Conservation (phyloP, 306 rosid genomes). For the Lathyrus oleraceus region DNA sequence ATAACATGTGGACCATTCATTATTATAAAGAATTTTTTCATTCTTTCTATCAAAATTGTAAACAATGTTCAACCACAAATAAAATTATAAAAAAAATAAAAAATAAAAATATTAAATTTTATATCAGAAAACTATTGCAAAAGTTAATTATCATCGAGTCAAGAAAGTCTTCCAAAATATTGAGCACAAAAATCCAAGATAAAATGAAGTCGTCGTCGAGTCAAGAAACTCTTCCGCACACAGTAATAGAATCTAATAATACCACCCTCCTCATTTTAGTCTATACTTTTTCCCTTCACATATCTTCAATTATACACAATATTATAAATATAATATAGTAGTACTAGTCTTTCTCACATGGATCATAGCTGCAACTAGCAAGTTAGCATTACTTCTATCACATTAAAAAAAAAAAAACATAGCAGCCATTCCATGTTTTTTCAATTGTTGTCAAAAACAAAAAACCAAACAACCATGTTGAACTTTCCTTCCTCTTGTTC, state of each 20-base stretch:
- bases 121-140: too few species aligned
- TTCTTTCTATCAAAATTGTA: too few species aligned
- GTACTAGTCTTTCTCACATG: too few species aligned
- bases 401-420: not conserved
- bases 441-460: not conserved
- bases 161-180: too few species aligned
- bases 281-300: not conserved
- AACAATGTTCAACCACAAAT: too few species aligned
- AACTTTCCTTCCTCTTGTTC: not conserved
- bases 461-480: not conserved
- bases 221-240: slow-evolving; percentile 7
- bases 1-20: too few species aligned
- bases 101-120: too few species aligned
- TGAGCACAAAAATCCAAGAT: not conserved
- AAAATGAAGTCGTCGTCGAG: not conserved
- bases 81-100: too few species aligned
- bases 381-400: not conserved
- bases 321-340: too few species aligned
- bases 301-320: not conserved
- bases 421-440: not conserved
- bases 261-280: not conserved
- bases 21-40: too few species aligned
- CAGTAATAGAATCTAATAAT: not conserved
- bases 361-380: not conserved
- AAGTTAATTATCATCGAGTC: too few species aligned